Evolutionary conservation across 257 asterid genomes (phyloP).

Genomic region (Thymus quinquecostatus): DNA sequence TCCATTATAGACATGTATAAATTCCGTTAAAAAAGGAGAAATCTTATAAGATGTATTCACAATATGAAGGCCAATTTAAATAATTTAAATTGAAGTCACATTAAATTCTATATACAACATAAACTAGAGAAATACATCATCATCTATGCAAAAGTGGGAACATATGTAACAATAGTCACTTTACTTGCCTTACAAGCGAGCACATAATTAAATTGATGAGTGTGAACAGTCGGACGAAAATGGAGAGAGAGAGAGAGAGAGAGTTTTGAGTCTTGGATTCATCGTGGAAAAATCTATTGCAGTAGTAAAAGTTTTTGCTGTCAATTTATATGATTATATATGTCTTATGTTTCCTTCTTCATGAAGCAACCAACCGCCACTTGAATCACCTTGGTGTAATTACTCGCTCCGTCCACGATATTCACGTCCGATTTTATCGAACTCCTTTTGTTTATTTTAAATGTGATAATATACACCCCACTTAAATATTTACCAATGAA

Average conservation of each 20-base stretch:
- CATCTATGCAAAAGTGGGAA: conserved; percentile 6
- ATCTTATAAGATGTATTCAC: too few species aligned
- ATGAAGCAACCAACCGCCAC: conserved; percentile 41
- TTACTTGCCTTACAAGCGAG: conserved; percentile 38
- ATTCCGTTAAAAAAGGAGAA: too few species aligned
- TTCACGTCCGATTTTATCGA: too few species aligned
- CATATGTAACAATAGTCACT: conserved; percentile 17
- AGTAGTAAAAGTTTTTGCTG: not conserved
- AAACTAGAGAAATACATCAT: too few species aligned
- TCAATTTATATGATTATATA: not conserved
- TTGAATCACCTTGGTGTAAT: not conserved
- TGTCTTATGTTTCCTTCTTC: conserved; percentile 28
- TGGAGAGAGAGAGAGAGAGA: too few species aligned
- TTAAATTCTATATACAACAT: not conserved
- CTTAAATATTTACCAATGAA: too few species aligned
- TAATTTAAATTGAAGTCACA: too few species aligned
- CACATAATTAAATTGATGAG: conserved; percentile 6
- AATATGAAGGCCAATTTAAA: too few species aligned
- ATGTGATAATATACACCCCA: too few species aligned
- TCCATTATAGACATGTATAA: too few species aligned
- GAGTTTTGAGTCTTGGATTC: not conserved
- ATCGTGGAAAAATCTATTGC: not conserved
- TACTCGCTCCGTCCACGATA: not conserved
- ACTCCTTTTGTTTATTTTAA: too few species aligned
- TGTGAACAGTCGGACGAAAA: conserved; percentile 10